Evolutionary conservation across 1,139 yeast genomes (phyloP).

Genomic region (Debaryomycetaceae sp.): DNA sequence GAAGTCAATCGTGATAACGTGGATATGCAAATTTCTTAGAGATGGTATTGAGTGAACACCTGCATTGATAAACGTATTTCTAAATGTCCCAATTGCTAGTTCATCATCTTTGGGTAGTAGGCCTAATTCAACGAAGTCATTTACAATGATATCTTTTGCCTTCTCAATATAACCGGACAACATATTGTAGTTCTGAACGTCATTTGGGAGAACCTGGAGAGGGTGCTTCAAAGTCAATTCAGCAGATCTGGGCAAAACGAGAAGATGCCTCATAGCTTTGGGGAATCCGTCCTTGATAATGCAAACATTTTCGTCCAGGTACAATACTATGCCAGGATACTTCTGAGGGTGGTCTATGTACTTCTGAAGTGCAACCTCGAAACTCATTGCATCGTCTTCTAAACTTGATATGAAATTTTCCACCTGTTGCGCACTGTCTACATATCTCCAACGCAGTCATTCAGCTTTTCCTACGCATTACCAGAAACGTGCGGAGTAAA

Average conservation of each 20-base stretch:
- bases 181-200: slow-evolving; percentile 26
- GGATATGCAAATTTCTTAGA: slow-evolving; percentile 65
- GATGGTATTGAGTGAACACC: slow-evolving; percentile 78
- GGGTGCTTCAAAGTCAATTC: slow-evolving; percentile 49
- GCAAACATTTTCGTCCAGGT: slow-evolving; percentile 49
- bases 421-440: background rate
- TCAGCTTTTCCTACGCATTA: too few relatives aligned
- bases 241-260: slow-evolving; percentile 55
- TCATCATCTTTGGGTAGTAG: slow-evolving; percentile 9
- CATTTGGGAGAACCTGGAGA: slow-evolving; percentile 42
- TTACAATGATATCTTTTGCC: slow-evolving; percentile 38
- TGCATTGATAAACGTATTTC: slow-evolving; percentile 41
- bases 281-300: slow-evolving; percentile 63
- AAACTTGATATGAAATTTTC: background rate
- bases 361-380: slow-evolving; percentile 29
- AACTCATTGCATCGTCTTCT: slow-evolving; percentile 28
- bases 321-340: slow-evolving; percentile 26
- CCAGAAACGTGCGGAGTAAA: too few relatives aligned
- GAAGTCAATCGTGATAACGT: slow-evolving; percentile 67
- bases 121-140: slow-evolving; percentile 28
- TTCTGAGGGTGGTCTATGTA: slow-evolving; percentile 31
- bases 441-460: too few relatives aligned
- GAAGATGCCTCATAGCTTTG: slow-evolving; percentile 58
- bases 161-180: slow-evolving; percentile 38
- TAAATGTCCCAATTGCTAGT: slow-evolving; percentile 16